These are phyloP conservation scores for Acacia crassicarpa DNA, from an alignment of 306 rosid species.

Conservation along the genomic window DNA sequence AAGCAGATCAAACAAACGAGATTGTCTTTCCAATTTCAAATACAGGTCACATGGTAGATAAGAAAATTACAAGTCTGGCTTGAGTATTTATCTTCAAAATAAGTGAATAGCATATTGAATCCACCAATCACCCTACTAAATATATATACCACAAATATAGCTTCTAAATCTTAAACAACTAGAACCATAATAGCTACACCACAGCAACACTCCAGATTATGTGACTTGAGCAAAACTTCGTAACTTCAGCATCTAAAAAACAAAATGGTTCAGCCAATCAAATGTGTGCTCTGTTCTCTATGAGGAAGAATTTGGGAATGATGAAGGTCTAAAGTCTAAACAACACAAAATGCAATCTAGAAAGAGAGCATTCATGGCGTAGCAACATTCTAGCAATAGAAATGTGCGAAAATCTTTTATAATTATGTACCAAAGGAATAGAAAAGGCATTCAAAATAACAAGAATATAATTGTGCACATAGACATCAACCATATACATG, in stretches of 20 bases:
- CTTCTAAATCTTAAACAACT: neutral
- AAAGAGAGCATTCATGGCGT: too few species aligned
- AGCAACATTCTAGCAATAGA: too few species aligned
- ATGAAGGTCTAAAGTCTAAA: too few species aligned
- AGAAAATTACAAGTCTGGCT: slow-evolving; percentile 6
- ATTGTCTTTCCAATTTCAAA: slow-evolving; percentile 5
- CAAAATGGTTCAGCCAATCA: too few species aligned
- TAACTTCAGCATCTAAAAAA: too few species aligned
- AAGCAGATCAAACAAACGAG: slow-evolving; percentile 1
- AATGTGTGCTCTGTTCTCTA: too few species aligned
- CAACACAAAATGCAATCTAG: too few species aligned
- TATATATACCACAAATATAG: neutral
- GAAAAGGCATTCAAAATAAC: neutral
- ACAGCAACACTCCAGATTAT: neutral
- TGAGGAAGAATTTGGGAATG: too few species aligned
- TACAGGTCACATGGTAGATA: neutral
- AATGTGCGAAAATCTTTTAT: too few species aligned
- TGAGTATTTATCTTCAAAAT: neutral
- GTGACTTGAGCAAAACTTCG: too few species aligned
- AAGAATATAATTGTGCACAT: neutral
- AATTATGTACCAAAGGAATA: too few species aligned
- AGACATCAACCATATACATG: neutral
- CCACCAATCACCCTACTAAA: neutral
- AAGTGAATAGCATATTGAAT: neutral
- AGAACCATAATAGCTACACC: neutral